A percentile compares a stretch with the other conserved stretches of the same genome.
These are phyloP conservation scores for Mucor circinelloides DNA, from an alignment of 371 early-diverging fungal genomes.

Conservation along the genomic window DNA sequence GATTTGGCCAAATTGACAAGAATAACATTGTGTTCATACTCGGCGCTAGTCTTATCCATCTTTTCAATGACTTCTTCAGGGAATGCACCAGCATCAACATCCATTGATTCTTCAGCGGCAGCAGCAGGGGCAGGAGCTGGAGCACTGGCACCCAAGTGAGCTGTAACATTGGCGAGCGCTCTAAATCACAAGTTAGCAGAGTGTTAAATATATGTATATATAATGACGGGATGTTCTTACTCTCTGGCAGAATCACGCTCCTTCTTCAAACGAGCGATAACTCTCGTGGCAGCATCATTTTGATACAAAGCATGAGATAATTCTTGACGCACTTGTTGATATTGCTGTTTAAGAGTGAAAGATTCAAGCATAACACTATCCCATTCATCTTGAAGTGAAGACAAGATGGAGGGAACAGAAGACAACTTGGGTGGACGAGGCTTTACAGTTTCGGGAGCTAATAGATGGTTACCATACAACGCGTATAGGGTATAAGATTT, in stretches of 20 bases:
- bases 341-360: conserved; percentile 87
- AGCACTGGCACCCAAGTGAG: conserved; percentile 57
- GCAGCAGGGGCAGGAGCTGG: conserved; percentile 39
- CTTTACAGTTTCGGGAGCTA: conserved; percentile 71
- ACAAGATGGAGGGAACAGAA: conserved; percentile 90
- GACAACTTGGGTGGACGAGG: conserved; percentile 91
- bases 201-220: background rate
- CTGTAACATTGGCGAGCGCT: conserved; percentile 72
- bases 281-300: conserved; percentile 93
- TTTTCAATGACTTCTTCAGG: conserved; percentile 59
- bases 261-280: conserved; percentile 88
- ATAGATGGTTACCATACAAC: background rate
- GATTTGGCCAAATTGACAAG: background rate
- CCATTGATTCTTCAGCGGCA: conserved; percentile 63
- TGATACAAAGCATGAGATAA: conserved; percentile 92
- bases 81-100: conserved; percentile 55
- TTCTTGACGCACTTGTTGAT: conserved; percentile 90
- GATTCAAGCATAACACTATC: conserved; percentile 93
- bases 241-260: conserved; percentile 92
- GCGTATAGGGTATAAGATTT: background rate
- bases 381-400: conserved; percentile 93
- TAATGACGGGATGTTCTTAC: conserved; percentile 34
- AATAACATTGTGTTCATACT: conserved; percentile 32
- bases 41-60: conserved; percentile 60
- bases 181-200: conserved; percentile 23